phyloP scores from a whole-genome alignment of 192 early-diverging fungal genomes.

The Pilaira anomala region DNA sequence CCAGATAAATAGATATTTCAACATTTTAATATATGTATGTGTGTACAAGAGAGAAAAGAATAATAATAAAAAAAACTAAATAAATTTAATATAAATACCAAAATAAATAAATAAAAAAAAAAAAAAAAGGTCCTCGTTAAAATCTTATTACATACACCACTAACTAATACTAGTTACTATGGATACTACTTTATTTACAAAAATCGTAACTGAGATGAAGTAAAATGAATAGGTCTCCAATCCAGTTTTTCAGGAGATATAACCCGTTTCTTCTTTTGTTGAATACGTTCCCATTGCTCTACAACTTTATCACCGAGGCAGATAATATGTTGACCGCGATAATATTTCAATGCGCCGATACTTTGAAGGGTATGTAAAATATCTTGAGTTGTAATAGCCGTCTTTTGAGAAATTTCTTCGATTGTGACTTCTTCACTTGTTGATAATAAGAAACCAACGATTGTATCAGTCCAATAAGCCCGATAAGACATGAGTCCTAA shows the following conservation, averaged over 20 bases:
- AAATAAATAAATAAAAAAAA: too few relatives aligned
- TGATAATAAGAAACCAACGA: conserved; percentile 72
- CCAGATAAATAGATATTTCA: too few relatives aligned
- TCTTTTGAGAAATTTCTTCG: conserved; percentile 82
- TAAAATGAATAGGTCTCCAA: conserved; percentile 80
- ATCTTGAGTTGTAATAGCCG: conserved; percentile 86
- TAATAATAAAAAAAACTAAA: too few relatives aligned
- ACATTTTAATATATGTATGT: too few relatives aligned
- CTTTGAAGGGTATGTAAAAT: conserved; percentile 88
- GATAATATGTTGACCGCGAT: conserved; percentile 86
- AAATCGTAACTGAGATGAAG: conserved; percentile 71
- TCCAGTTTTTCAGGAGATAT: conserved; percentile 79
- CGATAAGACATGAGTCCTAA: conserved; percentile 92
- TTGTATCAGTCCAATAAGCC: conserved; percentile 90
- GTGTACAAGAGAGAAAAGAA: too few relatives aligned
- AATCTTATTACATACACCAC: too few relatives aligned
- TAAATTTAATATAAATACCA: too few relatives aligned
- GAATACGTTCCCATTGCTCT: conserved; percentile 72
- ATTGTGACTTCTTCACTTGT: conserved; percentile 78
- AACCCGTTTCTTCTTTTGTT: conserved; percentile 64
- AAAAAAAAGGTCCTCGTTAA: too few relatives aligned
- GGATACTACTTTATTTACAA: too few relatives aligned
- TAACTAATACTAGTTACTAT: too few relatives aligned
- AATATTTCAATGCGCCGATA: conserved; percentile 87
- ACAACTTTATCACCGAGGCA: conserved; percentile 84